A percentile compares a stretch with the other conserved stretches of the same genome.
Conservation (phyloP, 352 stramenopile genomes). For the Hyaloperonospora brassicae region DNA sequence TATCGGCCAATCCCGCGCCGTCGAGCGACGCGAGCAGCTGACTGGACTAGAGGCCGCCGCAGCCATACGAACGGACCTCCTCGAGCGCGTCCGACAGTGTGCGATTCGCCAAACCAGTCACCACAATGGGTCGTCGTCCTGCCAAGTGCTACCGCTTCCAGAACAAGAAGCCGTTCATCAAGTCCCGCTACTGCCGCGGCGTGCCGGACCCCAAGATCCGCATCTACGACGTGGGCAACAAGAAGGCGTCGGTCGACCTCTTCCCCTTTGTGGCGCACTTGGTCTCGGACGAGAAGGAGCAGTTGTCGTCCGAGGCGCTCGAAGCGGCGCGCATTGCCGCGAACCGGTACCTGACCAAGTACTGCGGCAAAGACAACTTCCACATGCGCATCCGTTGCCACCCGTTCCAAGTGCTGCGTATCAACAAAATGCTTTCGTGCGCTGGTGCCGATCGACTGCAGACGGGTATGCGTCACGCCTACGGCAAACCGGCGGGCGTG, state of each 20-base stretch:
- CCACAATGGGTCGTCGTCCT: conserved; percentile 70
- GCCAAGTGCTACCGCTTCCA: conserved; percentile 99
- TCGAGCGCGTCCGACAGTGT: conserved; percentile 15
- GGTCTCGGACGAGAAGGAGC: conserved; percentile 89
- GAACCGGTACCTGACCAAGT: conserved; percentile 99
- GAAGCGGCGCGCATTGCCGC: conserved; percentile 97
- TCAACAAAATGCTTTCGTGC: conserved; percentile 99
- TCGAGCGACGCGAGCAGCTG: conserved; percentile 2
- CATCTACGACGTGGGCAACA: conserved; percentile 99
- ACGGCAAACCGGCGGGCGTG: conserved; percentile 97
- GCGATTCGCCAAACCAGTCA: conserved; percentile 32
- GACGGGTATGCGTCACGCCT: conserved; percentile 98
- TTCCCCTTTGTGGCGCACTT: conserved; percentile 98
- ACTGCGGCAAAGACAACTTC: conserved; percentile 97
- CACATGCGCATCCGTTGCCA: conserved; percentile 99
- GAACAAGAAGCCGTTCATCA: conserved; percentile 99
- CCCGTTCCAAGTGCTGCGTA: conserved; percentile 98
- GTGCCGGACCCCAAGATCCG: conserved; percentile 95
- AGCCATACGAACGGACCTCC: background rate
- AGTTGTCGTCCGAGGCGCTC: conserved; percentile 95
- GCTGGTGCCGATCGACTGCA: conserved; percentile 97
- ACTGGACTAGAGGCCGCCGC: conserved; percentile 13
- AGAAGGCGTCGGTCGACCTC: conserved; percentile 95
- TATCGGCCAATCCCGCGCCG: conserved; percentile 1
- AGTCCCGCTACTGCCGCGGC: conserved; percentile 99